A percentile compares a stretch with the other conserved stretches of the same genome.
These are phyloP conservation scores for Grosmannia huntii DNA, from an alignment of 2,329 filamentous ascomycete species.

Conservation along the genomic window DNA sequence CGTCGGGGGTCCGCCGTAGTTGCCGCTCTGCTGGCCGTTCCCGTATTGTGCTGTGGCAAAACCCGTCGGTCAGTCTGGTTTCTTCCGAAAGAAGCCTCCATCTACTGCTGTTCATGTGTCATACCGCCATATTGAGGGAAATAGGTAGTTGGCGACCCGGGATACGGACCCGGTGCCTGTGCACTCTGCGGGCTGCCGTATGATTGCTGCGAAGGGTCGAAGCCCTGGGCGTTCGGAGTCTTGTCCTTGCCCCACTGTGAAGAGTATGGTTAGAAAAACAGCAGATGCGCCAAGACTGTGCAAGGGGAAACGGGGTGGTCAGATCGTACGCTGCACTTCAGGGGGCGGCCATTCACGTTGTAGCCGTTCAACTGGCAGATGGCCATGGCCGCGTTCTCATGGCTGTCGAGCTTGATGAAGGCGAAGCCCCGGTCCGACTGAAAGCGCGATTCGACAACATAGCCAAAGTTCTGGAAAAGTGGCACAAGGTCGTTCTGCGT, in stretches of 20 bases:
- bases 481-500: constrained; percentile 95
- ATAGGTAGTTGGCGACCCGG: constrained; percentile 66
- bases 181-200: constrained; percentile 59
- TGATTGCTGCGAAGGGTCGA: constrained; percentile 62
- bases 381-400: constrained; percentile 95
- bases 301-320: neutral
- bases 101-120: constrained; percentile 43
- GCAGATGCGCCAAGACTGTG: neutral
- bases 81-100: constrained; percentile 23
- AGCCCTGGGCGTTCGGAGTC: constrained; percentile 65
- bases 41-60: constrained; percentile 2
- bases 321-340: constrained; percentile 89
- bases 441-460: constrained; percentile 93
- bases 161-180: constrained; percentile 53
- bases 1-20: constrained; percentile 46
- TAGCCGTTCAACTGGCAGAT: constrained; percentile 98
- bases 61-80: neutral
- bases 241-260: constrained; percentile 96
- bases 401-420: constrained; percentile 98
- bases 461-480: constrained; percentile 96
- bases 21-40: constrained; percentile 50
- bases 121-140: constrained; percentile 88
- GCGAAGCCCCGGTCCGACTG: constrained; percentile 96
- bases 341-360: constrained; percentile 88
- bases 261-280: neutral